Conservation (phyloP, 345 rosid species). For the Nasturtium officinale region DNA sequence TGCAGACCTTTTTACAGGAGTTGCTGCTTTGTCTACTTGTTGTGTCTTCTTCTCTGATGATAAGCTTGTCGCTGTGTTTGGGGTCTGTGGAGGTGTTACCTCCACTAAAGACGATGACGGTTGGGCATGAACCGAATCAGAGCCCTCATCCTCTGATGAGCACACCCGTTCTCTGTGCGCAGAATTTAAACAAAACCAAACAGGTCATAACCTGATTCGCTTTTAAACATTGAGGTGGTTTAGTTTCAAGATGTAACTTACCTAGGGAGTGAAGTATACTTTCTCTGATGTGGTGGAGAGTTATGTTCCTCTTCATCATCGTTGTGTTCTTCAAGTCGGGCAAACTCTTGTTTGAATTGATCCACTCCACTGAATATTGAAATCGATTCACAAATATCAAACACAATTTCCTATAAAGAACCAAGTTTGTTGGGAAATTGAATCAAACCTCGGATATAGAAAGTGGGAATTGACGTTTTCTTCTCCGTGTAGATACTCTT, state of each 20-base stretch:
- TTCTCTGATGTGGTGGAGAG: slow-evolving; percentile 61
- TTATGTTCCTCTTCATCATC: slow-evolving; percentile 56
- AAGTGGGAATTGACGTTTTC: slow-evolving; percentile 68
- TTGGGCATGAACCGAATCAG: slow-evolving; percentile 55
- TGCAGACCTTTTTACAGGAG: slow-evolving; percentile 48
- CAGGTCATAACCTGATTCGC: background rate
- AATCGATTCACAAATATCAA: background rate
- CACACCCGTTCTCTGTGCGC: slow-evolving; percentile 68
- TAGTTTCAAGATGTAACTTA: slow-evolving; percentile 36
- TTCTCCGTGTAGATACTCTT: slow-evolving; percentile 72
- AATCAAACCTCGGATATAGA: slow-evolving; percentile 83
- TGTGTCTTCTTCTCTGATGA: slow-evolving; percentile 44
- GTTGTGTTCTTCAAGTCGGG: slow-evolving; percentile 73
- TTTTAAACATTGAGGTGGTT: background rate
- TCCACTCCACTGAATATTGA: slow-evolving; percentile 68
- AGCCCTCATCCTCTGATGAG: slow-evolving; percentile 50
- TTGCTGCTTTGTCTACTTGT: slow-evolving; percentile 44
- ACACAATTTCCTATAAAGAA: background rate
- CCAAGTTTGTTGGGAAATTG: background rate
- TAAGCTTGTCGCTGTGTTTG: slow-evolving; percentile 35
- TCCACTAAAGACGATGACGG: slow-evolving; percentile 47
- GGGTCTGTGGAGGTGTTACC: slow-evolving; percentile 51
- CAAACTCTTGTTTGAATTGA: slow-evolving; percentile 81
- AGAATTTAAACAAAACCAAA: background rate
- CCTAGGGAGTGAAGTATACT: slow-evolving; percentile 90